Evolutionary conservation across 2,329 filamentous ascomycete genomes (phyloP), one percentile per base, ranked within the genome.

Genomic region (Elsinoe arachidis): DNA sequence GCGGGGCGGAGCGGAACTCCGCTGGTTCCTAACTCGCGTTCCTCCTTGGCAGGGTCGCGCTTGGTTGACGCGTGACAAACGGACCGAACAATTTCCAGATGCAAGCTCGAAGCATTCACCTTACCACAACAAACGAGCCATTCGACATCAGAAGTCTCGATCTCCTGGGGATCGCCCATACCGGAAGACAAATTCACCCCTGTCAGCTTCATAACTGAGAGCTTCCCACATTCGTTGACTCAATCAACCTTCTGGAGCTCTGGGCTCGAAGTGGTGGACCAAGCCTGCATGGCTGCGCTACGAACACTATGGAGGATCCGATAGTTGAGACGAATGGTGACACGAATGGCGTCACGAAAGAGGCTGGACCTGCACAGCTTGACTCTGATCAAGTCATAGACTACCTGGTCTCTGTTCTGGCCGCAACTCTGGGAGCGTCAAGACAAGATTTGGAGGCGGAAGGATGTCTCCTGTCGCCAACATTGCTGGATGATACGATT

Each of bases 381-480:
- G 75, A 78, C 60, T 71, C 77, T 49, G 71, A 76, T 63, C 62
- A 72, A 52, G 71, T 79, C 63, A 70, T 78, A 64, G 70, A 74
- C 63, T 75, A 79, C 63, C 69, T 79, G 60, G 68, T 70, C 60
- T 75, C 70, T 60, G 70, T 79, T 19, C 71, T 79, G 46, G 69
- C 75, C 60, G 72, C 76, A 60, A 78, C 73, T 43, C 65, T 79
- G 19, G 77, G 75, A 43, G 76, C 77, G 30, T 69, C 75, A n/a
- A 83, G 84, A 68, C 78, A 83, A 61, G 92, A 99, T 68, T 82
- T 99, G 56, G 84, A 92, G 70, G 81, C 82, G 62, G 76, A 84
- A 14, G 90, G 88, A 61, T 96, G 89, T 75, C 78, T 99, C 72
- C 79, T 99, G 61, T 90, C 90, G 59, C 79, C 84, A 66, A 73